These are phyloP conservation scores for Cicer cuneatum DNA, from an alignment of 306 rosid species.

Conservation along the genomic window DNA sequence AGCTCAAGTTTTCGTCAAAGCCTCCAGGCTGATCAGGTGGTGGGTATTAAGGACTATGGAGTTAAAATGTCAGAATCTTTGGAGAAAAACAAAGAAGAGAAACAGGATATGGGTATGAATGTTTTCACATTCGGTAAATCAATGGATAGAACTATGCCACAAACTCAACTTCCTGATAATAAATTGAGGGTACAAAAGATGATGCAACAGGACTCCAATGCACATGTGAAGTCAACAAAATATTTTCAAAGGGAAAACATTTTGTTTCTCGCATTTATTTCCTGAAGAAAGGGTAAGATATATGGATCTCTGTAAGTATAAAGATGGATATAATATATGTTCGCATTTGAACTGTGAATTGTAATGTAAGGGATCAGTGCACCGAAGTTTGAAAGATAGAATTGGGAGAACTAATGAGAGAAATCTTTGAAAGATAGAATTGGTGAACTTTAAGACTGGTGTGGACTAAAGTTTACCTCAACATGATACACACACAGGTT, in stretches of 20 bases:
- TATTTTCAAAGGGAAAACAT: slow-evolving; percentile 67
- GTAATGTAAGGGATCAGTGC: not conserved
- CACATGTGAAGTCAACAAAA: slow-evolving; percentile 58
- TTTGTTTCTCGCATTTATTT: slow-evolving; percentile 75
- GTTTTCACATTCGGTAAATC: slow-evolving; percentile 51
- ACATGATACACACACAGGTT: not conserved
- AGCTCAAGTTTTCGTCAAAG: slow-evolving; percentile 50
- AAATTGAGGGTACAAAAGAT: slow-evolving; percentile 48
- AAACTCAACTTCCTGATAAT: slow-evolving; percentile 55
- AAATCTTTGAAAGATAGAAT: not conserved
- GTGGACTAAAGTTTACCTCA: not conserved
- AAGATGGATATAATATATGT: slow-evolving; percentile 19
- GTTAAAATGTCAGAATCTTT: slow-evolving; percentile 52
- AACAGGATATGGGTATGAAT: slow-evolving; percentile 46
- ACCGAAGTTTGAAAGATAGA: slow-evolving; percentile 28
- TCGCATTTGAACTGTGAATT: slow-evolving; percentile 33
- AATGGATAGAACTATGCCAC: slow-evolving; percentile 45
- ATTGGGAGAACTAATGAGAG: not conserved
- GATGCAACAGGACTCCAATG: slow-evolving; percentile 49
- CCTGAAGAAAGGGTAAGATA: slow-evolving; percentile 81
- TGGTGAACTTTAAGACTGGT: slow-evolving; percentile 31
- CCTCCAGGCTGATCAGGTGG: slow-evolving; percentile 50
- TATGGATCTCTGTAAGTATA: slow-evolving; percentile 32
- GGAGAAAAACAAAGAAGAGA: slow-evolving; percentile 57
- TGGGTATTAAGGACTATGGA: slow-evolving; percentile 44